These are phyloP conservation scores for Trematosphaeria pertusa DNA, from an alignment of 2,329 filamentous ascomycete species.

Conservation along the genomic window DNA sequence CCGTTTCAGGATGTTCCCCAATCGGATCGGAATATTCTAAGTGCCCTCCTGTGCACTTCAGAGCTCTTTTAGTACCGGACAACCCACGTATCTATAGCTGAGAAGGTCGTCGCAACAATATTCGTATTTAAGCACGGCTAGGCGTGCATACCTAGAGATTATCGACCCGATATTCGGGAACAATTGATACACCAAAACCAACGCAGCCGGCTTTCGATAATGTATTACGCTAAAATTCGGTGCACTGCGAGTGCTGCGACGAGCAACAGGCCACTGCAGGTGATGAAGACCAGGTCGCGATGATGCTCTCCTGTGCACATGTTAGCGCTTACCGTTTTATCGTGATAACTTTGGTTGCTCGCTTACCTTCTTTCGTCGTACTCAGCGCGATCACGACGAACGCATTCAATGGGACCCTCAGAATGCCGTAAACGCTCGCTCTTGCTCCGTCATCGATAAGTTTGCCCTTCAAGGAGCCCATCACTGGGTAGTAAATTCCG, in stretches of 20 bases:
- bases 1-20: not conserved
- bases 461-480: conserved; percentile 62
- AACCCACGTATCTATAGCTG: too few species aligned
- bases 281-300: conserved; percentile 39
- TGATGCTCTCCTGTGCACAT: conserved; percentile 36
- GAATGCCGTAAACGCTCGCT: conserved; percentile 62
- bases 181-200: too few species aligned
- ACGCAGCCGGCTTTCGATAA: too few species aligned
- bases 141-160: too few species aligned
- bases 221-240: conserved; percentile 29
- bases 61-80: too few species aligned
- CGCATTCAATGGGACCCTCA: conserved; percentile 65
- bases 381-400: conserved; percentile 43
- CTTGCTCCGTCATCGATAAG: conserved; percentile 63
- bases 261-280: conserved; percentile 36
- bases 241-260: conserved; percentile 36
- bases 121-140: too few species aligned
- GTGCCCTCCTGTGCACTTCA: too few species aligned
- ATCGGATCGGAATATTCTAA: too few species aligned
- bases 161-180: too few species aligned
- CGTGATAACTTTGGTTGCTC: not conserved
- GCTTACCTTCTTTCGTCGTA: conserved; percentile 40
- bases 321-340: conserved; percentile 5
- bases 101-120: too few species aligned
- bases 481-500: conserved; percentile 65